A percentile compares a stretch with the other conserved stretches of the same genome.
Evolutionary conservation across 2,329 filamentous ascomycete species (phyloP).

Genomic region (Aureobasidium lini): DNA sequence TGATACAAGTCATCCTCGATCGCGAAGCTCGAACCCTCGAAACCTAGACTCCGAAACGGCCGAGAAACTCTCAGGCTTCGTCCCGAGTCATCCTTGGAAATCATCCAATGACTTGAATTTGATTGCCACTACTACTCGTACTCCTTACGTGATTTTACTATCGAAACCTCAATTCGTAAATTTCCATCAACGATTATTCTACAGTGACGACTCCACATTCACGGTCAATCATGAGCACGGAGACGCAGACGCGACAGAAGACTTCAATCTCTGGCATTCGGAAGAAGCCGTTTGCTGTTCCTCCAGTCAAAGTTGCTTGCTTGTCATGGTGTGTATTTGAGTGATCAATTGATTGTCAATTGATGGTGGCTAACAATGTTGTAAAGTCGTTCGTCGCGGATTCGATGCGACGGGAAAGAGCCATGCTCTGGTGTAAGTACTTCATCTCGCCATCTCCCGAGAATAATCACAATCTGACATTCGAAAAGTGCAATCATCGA

Average conservation of each 20-base stretch:
- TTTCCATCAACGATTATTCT: no score
- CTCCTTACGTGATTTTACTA: background rate
- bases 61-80: background rate
- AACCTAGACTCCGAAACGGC: background rate
- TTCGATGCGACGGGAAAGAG: conserved; percentile 11
- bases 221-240: background rate
- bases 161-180: no score
- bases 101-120: background rate
- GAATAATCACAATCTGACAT: background rate
- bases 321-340: conserved; percentile 1
- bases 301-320: conserved; percentile 11
- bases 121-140: background rate
- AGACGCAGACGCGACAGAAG: background rate
- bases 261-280: conserved; percentile 2
- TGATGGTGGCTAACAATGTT: background rate
- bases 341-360: background rate
- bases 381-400: conserved; percentile 10
- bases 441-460: background rate
- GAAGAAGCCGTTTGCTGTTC: conserved; percentile 8
- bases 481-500: background rate
- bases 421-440: conserved; percentile 13
- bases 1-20: background rate
- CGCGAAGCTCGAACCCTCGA: background rate
- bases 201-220: no score
- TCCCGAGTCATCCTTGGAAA: background rate